These are phyloP conservation scores for Hymenoscyphus linearis DNA, from an alignment of 2,329 filamentous ascomycete genomes.

Conservation along the genomic window DNA sequence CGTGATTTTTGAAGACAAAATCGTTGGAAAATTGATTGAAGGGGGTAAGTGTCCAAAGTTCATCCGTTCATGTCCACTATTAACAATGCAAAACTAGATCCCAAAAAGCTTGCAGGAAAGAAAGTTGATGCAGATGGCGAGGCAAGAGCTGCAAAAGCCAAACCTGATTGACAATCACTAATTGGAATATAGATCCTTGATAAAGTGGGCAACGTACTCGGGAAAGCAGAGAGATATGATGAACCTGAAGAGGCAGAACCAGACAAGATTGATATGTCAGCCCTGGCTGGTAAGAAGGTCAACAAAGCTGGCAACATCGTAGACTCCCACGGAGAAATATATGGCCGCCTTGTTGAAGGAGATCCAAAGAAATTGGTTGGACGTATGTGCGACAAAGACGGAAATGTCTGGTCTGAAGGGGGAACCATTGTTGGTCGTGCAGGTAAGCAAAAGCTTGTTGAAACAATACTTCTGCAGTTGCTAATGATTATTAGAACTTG, in stretches of 20 bases:
- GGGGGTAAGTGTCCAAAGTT: constrained; percentile 33
- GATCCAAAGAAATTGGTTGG: constrained; percentile 55
- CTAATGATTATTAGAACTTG: constrained; percentile 40
- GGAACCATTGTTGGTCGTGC: constrained; percentile 62
- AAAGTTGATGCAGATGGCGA: constrained; percentile 65
- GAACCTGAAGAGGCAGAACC: constrained; percentile 42
- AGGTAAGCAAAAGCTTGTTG: constrained; percentile 32
- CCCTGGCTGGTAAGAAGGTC: constrained; percentile 63
- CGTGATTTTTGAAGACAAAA: constrained; percentile 46
- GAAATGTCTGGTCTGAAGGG: constrained; percentile 67
- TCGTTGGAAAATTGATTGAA: constrained; percentile 55
- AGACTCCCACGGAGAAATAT: constrained; percentile 49
- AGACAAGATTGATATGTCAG: constrained; percentile 49
- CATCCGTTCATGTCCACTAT: too few relatives aligned
- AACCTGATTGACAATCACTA: background rate
- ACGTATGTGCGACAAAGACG: constrained; percentile 66
- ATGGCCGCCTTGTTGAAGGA: constrained; percentile 63
- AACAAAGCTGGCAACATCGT: constrained; percentile 65
- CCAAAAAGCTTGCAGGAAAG: constrained; percentile 59
- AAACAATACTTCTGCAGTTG: background rate
- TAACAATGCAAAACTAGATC: constrained; percentile 34
- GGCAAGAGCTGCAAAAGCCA: constrained; percentile 33
- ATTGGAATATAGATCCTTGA: constrained; percentile 38
- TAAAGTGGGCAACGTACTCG: constrained; percentile 60
- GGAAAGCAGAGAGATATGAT: constrained; percentile 65